phyloP scores from a whole-genome alignment of 1,284 basidiomycete genomes.

The Wallemia hederae region DNA sequence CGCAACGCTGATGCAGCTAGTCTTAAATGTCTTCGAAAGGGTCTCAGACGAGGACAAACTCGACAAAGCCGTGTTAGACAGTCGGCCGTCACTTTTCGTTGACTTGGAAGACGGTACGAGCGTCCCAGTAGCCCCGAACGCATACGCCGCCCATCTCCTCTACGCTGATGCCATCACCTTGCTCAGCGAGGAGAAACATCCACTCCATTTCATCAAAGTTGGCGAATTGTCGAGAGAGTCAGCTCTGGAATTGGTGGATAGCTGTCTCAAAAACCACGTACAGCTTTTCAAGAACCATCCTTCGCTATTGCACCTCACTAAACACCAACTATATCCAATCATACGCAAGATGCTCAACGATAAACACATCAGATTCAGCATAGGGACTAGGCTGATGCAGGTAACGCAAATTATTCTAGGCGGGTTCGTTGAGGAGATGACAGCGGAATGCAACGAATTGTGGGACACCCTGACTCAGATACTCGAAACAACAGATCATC shows the following conservation, averaged over 20 bases:
- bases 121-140: constrained; percentile 38
- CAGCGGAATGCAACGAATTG: neutral
- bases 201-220: constrained; percentile 52
- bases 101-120: constrained; percentile 32
- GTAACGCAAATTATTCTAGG: constrained; percentile 5
- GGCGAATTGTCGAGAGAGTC: constrained; percentile 74
- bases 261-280: constrained; percentile 81
- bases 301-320: neutral
- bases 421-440: neutral
- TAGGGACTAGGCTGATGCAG: constrained; percentile 8
- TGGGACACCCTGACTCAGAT: neutral
- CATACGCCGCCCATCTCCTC: constrained; percentile 57
- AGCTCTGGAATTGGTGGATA: constrained; percentile 81
- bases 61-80: constrained; percentile 6
- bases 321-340: neutral
- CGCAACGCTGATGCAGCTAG: constrained; percentile 75
- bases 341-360: neutral
- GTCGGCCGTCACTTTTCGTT: constrained; percentile 19
- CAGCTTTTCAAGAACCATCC: constrained; percentile 19
- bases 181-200: constrained; percentile 22
- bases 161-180: constrained; percentile 32
- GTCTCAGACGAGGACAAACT: constrained; percentile 42
- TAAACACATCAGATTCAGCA: constrained; percentile 8
- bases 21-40: constrained; percentile 95
- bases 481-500: neutral